Evolutionary conservation across 1,284 basidiomycete species (phyloP), one percentile per base, ranked within the genome.

Genomic region (Melampsora americana): DNA sequence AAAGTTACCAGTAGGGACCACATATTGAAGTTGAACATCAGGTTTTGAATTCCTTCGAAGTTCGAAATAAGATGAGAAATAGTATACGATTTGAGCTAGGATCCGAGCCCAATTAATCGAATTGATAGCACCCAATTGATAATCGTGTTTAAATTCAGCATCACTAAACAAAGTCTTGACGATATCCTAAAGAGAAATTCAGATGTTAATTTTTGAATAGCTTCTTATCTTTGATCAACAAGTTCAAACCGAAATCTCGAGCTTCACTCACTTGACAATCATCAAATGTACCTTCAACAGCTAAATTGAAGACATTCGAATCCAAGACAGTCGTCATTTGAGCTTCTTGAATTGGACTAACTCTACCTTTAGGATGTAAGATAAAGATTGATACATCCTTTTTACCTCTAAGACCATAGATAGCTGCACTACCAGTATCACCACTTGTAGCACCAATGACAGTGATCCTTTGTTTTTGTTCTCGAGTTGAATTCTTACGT

Each of bases 61-160:
- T 77, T 89, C 87, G 84, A 95, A 93, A 85, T 92, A 98, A 70
- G 95, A 90, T 72, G 91, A 89, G 86, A 99, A 98, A 86, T 98
- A 99, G 86, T 99, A 99, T 69, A 96, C 92, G 35, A 95, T 98
- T 83, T 99, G 96, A 4, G 95, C 93, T 79, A 99, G 90, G 82
- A 99, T 99, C 77, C 96, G 92, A 0, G 96, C 96, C 95, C 95
- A 99, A 86, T 99, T 99, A 86, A 99, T 99, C 44, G 93, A 96
- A 86, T 99, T 99, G 82, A 99, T 91, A 26, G 96, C 96, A 61
- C 93, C 96, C 28, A 99, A 89, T 69, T 88, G 89, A 84, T 98
- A 92, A 48, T 87, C 88, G 1, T 87, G 86, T 84, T 99, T 99
- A 87, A 99, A 99, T 32, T 87, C 85, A 66, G 85, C 86, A 85